Percentiles rank a stretch among this genome's conserved stretches.
phyloP scores from a whole-genome alignment of 139 green algal genomes.

The Pleodorina starrii region DNA sequence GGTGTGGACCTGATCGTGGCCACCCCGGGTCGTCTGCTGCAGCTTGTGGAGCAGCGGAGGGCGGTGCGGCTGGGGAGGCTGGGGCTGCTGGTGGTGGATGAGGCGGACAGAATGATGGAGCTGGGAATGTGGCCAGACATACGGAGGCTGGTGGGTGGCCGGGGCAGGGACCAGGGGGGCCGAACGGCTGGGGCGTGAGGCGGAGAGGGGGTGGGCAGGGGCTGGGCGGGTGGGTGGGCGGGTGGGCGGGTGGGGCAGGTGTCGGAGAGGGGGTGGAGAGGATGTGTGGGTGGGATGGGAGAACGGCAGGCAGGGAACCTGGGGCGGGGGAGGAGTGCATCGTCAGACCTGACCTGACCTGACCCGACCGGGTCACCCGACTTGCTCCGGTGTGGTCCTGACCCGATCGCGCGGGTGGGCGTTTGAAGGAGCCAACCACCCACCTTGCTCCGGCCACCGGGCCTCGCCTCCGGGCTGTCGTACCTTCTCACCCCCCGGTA shows the following conservation, averaged over 20 bases:
- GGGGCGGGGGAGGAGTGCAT: not conserved
- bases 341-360: too few species aligned
- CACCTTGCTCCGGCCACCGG: too few species aligned
- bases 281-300: not conserved
- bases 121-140: conserved; percentile 96
- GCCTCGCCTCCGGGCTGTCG: too few species aligned
- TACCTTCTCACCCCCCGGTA: too few species aligned
- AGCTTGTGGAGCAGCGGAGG: conserved; percentile 40
- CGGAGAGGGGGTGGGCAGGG: not conserved
- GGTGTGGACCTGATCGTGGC: conserved; percentile 92
- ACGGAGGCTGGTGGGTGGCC: conserved; percentile 61
- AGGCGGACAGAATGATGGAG: conserved; percentile 95
- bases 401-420: too few species aligned
- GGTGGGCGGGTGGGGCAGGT: not conserved
- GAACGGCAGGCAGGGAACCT: not conserved
- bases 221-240: not conserved
- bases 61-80: conserved; percentile 49
- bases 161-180: not conserved
- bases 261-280: not conserved
- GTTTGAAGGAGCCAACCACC: too few species aligned
- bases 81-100: conserved; percentile 90
- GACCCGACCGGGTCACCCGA: too few species aligned
- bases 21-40: conserved; percentile 93
- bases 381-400: too few species aligned
- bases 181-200: too few species aligned